Base-by-base conservation (phyloP, 805 yeast species). In the Myxozyma melibiosi region DNA sequence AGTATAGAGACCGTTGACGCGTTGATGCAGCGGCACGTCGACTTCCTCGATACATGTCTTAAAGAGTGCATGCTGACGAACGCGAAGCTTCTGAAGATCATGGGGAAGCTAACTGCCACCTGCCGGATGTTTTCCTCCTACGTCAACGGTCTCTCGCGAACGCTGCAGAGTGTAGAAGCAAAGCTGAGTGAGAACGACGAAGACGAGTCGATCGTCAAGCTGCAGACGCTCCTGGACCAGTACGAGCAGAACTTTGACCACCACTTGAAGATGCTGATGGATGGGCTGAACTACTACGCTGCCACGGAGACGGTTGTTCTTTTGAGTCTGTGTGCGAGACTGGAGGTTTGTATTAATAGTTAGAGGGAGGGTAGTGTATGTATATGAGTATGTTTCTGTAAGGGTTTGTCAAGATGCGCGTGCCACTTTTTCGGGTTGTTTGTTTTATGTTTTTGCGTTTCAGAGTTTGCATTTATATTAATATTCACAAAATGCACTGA, bases 51-150 rank as follows among this genome's bases (percentile, higher is more conserved):
- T 67, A 80, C 84, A 1, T 76, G 84, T 20, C 70, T 89, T 62
- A 79, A 82, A 61, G 87, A 85, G 62, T 82, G 90, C 9, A 76
- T 88, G 68, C 74, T 88, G 52, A 84, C 91, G 1, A 81, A 83
- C 54, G 77, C 80, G 18, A 76, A 75, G 45, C 70, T 85, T 50
- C 73, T 85, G 42, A 48, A 58, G 42, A 52, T 66, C 4, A 67
- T 63, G 60, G 57, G 67, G 4, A 66, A 66, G 45, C 51, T 66
- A 11, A 52, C 62, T 50, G 45, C 59, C 2, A 60, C 67, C 65
- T 81, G 43, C 76, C 78, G 61, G 71, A 70, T 48, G 65, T 84
- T 55, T 71, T 83, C 56, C 76, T 78, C 40, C 71, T 81, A 46
- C 73, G 82, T 30, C 70, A 79, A 16, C 76, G 75, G 61, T 82